Conservation (phyloP, 2,329 filamentous ascomycete genomes). For the Diplodia mutila region DNA sequence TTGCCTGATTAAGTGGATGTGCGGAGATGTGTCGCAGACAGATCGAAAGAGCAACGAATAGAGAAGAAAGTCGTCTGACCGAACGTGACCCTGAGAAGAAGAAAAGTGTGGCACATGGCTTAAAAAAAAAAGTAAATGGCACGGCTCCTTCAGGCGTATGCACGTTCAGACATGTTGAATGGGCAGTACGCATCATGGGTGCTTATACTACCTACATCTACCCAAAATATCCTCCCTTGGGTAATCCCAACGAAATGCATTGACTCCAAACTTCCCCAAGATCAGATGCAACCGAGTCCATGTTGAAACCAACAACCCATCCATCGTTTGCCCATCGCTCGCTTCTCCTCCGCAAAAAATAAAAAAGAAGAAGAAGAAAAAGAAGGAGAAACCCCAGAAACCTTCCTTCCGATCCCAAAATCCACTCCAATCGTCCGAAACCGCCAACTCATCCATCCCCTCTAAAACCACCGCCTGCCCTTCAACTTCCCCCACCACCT, state of each 20-base stretch:
- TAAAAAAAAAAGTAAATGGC: too few species aligned
- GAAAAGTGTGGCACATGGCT: too few species aligned
- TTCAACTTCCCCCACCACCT: conserved; percentile 49
- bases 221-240: neutral
- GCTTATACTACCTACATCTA: neutral
- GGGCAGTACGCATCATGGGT: neutral
- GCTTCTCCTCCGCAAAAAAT: too few species aligned
- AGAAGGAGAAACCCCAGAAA: too few species aligned
- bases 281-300: neutral
- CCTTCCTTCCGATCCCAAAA: too few species aligned
- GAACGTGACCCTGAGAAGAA: neutral
- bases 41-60: neutral
- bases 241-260: neutral
- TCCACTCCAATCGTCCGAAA: too few species aligned
- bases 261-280: neutral
- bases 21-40: neutral
- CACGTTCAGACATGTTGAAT: neutral
- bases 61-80: neutral
- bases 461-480: conserved; percentile 49
- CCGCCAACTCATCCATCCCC: too few species aligned
- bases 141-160: too few species aligned
- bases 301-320: neutral
- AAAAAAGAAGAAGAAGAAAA: too few species aligned
- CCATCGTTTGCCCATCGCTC: too few species aligned
- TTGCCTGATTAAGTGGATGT: neutral